A percentile compares a stretch with the other conserved stretches of the same genome.
Evolutionary conservation across 768 basidiomycete species (phyloP).

Genomic region (Leccinellum luteum): DNA sequence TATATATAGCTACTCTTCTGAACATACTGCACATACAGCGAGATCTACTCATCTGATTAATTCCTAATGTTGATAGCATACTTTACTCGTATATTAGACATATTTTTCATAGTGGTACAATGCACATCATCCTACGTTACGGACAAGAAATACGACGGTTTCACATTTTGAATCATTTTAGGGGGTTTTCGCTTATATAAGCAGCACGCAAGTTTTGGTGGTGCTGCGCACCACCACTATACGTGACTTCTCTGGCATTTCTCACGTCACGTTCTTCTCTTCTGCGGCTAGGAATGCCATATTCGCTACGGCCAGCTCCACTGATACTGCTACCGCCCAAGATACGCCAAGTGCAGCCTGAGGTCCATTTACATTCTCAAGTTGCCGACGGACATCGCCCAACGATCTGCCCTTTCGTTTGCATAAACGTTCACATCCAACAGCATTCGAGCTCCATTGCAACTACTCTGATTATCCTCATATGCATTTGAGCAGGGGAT

Average conservation of each 20-base stretch:
- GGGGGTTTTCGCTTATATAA: too few relatives aligned
- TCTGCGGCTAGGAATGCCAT: conserved; percentile 36
- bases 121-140: too few relatives aligned
- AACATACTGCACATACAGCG: too few relatives aligned
- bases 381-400: conserved; percentile 8
- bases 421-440: background rate
- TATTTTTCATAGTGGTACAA: too few relatives aligned
- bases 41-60: too few relatives aligned
- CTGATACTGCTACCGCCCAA: background rate
- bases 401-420: background rate
- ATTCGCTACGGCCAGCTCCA: conserved; percentile 21
- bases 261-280: background rate
- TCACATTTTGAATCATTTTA: too few relatives aligned
- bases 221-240: too few relatives aligned
- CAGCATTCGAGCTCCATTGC: background rate
- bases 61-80: too few relatives aligned
- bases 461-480: background rate
- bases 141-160: too few relatives aligned
- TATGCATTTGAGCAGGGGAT: conserved; percentile 2
- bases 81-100: too few relatives aligned
- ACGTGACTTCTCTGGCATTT: background rate
- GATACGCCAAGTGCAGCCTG: conserved; percentile 1
- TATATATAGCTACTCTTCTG: too few relatives aligned
- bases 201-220: too few relatives aligned
- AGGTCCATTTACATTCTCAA: conserved; percentile 6